Percentiles rank a stretch among this genome's conserved stretches.
Conservation (phyloP, 139 green algal genomes). For the Spirogloea muscicola region DNA sequence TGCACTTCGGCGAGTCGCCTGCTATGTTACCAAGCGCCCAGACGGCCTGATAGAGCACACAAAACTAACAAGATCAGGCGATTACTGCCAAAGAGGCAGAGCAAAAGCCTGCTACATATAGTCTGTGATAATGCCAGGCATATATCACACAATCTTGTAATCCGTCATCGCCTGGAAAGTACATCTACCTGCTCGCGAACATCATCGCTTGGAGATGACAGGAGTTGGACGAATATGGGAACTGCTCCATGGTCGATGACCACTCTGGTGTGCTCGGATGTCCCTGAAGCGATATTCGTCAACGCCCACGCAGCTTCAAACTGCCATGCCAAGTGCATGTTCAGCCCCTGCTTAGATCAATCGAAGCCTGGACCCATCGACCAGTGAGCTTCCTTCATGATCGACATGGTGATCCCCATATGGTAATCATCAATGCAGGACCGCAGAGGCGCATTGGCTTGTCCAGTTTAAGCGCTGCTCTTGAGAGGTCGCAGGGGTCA, state of each 20-base stretch:
- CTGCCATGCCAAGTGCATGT: conserved; percentile 51
- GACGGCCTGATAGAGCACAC: conserved; percentile 86
- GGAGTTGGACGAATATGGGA: conserved; percentile 95
- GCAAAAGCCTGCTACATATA: too few relatives aligned
- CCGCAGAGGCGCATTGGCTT: too few relatives aligned
- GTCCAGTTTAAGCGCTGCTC: too few relatives aligned
- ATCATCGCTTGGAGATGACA: conserved; percentile 85
- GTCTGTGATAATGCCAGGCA: too few relatives aligned
- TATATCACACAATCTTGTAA: too few relatives aligned
- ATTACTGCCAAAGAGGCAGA: neutral
- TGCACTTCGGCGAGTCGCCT: conserved; percentile 87
- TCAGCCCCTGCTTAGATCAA: too few relatives aligned
- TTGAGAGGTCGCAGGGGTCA: too few relatives aligned
- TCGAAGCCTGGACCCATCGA: too few relatives aligned
- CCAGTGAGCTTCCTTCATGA: too few relatives aligned
- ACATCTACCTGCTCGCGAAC: conserved; percentile 95
- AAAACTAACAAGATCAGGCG: neutral
- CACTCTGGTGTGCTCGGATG: conserved; percentile 91
- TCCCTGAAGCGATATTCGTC: conserved; percentile 98
- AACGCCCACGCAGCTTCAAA: conserved; percentile 98
- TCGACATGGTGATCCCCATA: too few relatives aligned
- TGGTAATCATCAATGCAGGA: too few relatives aligned
- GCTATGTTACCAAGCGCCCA: conserved; percentile 99
- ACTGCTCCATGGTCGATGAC: conserved; percentile 95
- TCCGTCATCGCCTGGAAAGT: too few relatives aligned